Conservation (phyloP, 2,329 filamentous ascomycete species). For the Aspergillus persii region DNA sequence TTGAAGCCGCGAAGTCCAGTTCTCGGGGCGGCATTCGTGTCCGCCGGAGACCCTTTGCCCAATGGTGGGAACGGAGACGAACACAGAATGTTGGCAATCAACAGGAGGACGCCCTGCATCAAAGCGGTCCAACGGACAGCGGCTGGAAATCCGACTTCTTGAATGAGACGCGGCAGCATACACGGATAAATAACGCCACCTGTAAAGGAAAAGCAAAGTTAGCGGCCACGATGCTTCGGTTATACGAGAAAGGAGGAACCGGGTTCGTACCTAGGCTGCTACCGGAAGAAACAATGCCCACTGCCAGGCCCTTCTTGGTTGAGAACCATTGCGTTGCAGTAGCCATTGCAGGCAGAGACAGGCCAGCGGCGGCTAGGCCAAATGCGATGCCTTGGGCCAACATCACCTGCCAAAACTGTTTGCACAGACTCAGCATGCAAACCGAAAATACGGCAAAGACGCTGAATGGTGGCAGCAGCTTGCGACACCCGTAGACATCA, state of each 20-base stretch:
- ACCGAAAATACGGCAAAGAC: neutral
- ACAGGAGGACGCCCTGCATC: neutral
- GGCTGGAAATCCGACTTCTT: neutral
- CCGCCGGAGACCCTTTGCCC: neutral
- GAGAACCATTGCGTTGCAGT: neutral
- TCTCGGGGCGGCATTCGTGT: neutral
- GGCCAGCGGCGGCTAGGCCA: neutral
- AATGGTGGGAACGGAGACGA: neutral
- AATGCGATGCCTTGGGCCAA: neutral
- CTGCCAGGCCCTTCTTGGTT: neutral
- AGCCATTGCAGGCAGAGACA: neutral
- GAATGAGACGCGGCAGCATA: neutral
- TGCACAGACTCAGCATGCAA: conserved; percentile 1
- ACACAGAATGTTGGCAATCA: neutral
- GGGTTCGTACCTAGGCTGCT: neutral
- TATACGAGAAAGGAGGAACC: neutral
- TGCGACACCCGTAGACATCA: neutral
- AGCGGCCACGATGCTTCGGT: neutral
- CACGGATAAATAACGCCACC: conserved; percentile 1
- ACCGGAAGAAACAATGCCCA: neutral
- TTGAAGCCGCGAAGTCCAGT: neutral
- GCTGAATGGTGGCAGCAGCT: neutral
- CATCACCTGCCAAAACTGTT: neutral
- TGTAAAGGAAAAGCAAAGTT: neutral
- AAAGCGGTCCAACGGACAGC: neutral